phyloP scores from a whole-genome alignment of 2,329 filamentous ascomycete species.

The Penicillium sp. region DNA sequence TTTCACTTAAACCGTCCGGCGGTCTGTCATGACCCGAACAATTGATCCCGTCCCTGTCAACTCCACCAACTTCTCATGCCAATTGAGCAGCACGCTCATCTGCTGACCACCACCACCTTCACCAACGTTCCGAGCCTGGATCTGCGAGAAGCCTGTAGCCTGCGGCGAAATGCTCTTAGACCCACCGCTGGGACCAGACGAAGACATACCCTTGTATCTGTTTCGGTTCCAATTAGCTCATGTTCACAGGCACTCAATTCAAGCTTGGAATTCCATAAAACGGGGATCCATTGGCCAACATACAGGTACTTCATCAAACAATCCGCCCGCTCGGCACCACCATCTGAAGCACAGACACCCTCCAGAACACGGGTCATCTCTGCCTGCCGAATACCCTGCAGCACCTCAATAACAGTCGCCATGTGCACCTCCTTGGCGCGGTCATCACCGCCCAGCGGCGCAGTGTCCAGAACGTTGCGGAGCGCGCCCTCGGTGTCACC shows the following conservation, averaged over 20 bases:
- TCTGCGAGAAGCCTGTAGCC: constrained; percentile 84
- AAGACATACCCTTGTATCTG: constrained; percentile 88
- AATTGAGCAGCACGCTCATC: constrained; percentile 96
- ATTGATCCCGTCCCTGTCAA: constrained; percentile 90
- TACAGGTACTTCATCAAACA: constrained; percentile 98
- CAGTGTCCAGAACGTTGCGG: constrained; percentile 78
- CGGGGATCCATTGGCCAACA: constrained; percentile 36
- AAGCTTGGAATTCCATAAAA: background rate
- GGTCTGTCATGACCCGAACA: constrained; percentile 92
- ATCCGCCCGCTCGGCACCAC: constrained; percentile 82
- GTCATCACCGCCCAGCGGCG: constrained; percentile 63
- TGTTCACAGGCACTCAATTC: background rate
- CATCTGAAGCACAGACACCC: constrained; percentile 73
- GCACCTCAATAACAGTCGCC: constrained; percentile 83
- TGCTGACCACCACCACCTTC: constrained; percentile 74
- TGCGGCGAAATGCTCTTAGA: constrained; percentile 65
- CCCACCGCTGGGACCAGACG: constrained; percentile 37
- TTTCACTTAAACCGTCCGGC: constrained; percentile 70
- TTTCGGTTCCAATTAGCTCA: constrained; percentile 10
- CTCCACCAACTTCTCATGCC: constrained; percentile 98
- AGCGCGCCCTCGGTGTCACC: constrained; percentile 87
- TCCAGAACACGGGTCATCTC: constrained; percentile 90
- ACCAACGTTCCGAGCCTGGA: constrained; percentile 57
- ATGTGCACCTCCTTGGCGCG: constrained; percentile 77
- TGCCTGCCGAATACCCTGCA: constrained; percentile 92